Conservation (phyloP, 805 yeast species). For the Groenewaldozyma tartarivorans region DNA sequence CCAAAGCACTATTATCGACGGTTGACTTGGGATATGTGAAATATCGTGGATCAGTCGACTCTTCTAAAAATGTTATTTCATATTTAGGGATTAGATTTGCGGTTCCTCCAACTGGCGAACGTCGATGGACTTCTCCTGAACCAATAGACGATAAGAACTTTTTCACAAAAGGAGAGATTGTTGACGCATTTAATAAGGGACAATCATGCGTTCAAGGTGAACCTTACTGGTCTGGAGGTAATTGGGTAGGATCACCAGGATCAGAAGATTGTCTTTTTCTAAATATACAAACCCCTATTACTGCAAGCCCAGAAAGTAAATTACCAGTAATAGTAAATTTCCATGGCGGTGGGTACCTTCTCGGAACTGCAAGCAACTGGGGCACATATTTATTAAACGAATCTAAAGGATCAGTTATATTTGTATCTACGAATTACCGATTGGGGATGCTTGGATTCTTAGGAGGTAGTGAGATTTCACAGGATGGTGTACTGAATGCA, state of each 20-base stretch:
- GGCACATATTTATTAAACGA: conserved; percentile 15
- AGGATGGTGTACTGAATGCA: conserved; percentile 20
- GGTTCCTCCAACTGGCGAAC: conserved; percentile 8
- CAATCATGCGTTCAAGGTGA: conserved; percentile 5
- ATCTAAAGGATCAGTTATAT: conserved; percentile 13
- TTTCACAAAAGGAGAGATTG: neutral
- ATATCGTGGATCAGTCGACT: too few relatives aligned
- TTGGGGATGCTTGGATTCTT: conserved; percentile 29
- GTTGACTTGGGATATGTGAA: too few relatives aligned
- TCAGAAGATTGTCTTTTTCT: conserved; percentile 8
- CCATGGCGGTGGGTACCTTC: conserved; percentile 28
- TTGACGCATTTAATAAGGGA: neutral
- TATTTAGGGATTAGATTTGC: conserved; percentile 13
- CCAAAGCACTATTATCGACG: too few relatives aligned
- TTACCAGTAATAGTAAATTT: conserved; percentile 25
- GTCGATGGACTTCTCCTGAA: conserved; percentile 9
- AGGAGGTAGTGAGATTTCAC: conserved; percentile 19
- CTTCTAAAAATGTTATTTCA: too few relatives aligned
- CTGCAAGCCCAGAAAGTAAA: neutral
- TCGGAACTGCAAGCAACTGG: conserved; percentile 18
- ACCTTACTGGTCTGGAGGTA: conserved; percentile 4
- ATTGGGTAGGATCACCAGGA: too few relatives aligned
- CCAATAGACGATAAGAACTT: conserved; percentile 2
- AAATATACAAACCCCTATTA: conserved; percentile 6
- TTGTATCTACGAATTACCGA: conserved; percentile 26